These are phyloP conservation scores for Fusarium globosum DNA, from an alignment of 2,329 filamentous ascomycete species.

Conservation along the genomic window DNA sequence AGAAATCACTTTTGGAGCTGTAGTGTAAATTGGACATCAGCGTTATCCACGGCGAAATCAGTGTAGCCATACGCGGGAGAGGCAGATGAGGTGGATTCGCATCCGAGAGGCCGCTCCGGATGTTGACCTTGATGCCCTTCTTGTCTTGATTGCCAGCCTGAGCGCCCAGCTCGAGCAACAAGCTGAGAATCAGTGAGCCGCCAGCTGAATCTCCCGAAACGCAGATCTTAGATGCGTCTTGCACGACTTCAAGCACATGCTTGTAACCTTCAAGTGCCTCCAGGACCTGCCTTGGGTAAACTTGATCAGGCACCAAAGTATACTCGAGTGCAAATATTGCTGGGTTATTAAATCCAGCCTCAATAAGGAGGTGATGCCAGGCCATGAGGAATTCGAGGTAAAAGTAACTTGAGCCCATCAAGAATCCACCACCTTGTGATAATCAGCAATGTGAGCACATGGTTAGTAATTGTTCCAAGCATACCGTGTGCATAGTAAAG, in stretches of 20 bases:
- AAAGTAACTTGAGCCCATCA: conserved; percentile 84
- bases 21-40: conserved; percentile 75
- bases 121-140: conserved; percentile 22
- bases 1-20: conserved; percentile 79
- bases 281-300: conserved; percentile 78
- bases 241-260: conserved; percentile 70
- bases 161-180: conserved; percentile 73
- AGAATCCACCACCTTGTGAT: conserved; percentile 77
- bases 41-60: conserved; percentile 86
- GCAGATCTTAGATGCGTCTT: conserved; percentile 71
- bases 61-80: conserved; percentile 66
- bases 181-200: conserved; percentile 76
- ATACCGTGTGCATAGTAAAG: conserved; percentile 84
- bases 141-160: conserved; percentile 39
- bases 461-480: conserved; percentile 22
- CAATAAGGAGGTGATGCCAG: conserved; percentile 74
- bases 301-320: conserved; percentile 78
- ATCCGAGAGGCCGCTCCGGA: conserved; percentile 27
- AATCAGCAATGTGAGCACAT: conserved; percentile 7
- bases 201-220: conserved; percentile 85
- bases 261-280: conserved; percentile 78
- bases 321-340: conserved; percentile 85
- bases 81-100: conserved; percentile 38
- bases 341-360: conserved; percentile 76
- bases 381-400: conserved; percentile 85